Evolutionary conservation across 371 early-diverging fungal species (phyloP), one percentile per base, ranked within the genome.

Genomic region (Blastocladiella emersonii): DNA sequence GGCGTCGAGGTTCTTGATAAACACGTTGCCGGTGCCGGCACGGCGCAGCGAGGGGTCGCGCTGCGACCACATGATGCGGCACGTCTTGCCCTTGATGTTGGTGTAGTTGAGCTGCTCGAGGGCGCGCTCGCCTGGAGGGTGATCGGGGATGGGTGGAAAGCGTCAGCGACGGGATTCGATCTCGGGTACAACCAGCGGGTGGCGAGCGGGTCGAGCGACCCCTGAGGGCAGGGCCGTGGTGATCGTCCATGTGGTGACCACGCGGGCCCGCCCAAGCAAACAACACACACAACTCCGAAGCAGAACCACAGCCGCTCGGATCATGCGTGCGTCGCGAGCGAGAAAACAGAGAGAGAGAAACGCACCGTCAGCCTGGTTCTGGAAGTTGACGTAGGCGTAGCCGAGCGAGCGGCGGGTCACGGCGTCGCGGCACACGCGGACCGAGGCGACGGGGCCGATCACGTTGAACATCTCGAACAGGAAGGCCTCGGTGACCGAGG

Each of bases 41-140:
- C 86, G 85, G 76, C 98, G 94, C 67, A 91, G 80, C 62, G 93
- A 82, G 34, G 98, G 98, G 79, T 98, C 96, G 66, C 98, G 90
- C 83, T 98, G 94, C 63, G 93, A 93, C 96, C 96, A 98, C 98
- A 98, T 98, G 76, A 98, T 94, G 68, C 98, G 92, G 80, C 96
- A 94, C 61, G 93, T 84, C 68, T 86, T 85, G 67, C 90, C 92
- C 83, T 92, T 93, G 74, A 98, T 85, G 73, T 82, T 76, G 61
- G 91, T 87, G 82, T 94, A 95, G 88, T 98, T 98, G 65, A 98
- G 79, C 65, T 82, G 74, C 70, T 95, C 94, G 70, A 96, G 78
- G 63, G 98, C 98, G 70, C 91, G 85, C 74, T 95, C 92, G 66
- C 83, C 86, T 85, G n/a, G n/a, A n/a, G n/a, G n/a, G n/a, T n/a